phyloP scores from a whole-genome alignment of 1,139 yeast species.

The Lodderomyces parapsilosis region DNA sequence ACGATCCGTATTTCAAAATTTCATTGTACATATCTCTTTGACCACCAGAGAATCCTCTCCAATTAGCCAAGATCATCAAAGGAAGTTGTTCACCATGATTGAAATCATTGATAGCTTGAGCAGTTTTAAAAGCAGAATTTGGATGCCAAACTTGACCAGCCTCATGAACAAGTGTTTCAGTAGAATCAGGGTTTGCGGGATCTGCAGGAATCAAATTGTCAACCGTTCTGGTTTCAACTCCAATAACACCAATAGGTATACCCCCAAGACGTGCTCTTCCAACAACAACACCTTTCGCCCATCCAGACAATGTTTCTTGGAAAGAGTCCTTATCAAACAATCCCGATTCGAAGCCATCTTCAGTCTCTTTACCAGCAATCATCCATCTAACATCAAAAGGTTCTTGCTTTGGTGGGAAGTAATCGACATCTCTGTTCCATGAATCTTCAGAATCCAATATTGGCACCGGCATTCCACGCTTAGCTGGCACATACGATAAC shows the following conservation, averaged over 20 bases:
- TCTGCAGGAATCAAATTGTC: conserved; percentile 95
- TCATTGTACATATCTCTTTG: conserved; percentile 99
- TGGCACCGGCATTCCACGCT: conserved; percentile 89
- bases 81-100: conserved; percentile 98
- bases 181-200: conserved; percentile 95
- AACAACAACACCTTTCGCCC: conserved; percentile 98
- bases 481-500: conserved; percentile 95
- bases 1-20: conserved; percentile 94
- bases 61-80: conserved; percentile 93
- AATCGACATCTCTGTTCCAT: conserved; percentile 94
- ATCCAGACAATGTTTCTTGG: conserved; percentile 96
- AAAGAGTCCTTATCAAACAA: conserved; percentile 88
- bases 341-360: conserved; percentile 79
- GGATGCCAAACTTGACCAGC: conserved; percentile 99
- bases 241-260: conserved; percentile 97
- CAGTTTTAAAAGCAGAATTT: conserved; percentile 97
- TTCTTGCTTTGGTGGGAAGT: conserved; percentile 67
- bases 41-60: conserved; percentile 99
- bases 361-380: conserved; percentile 77
- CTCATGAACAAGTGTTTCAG: conserved; percentile 84
- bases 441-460: conserved; percentile 75
- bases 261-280: conserved; percentile 99
- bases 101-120: conserved; percentile 97
- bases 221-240: conserved; percentile 86
- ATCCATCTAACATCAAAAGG: conserved; percentile 93